Evolutionary conservation across 805 yeast genomes (phyloP), one percentile per base, ranked within the genome.

Genomic region (Zygoascus flipseniorum): DNA sequence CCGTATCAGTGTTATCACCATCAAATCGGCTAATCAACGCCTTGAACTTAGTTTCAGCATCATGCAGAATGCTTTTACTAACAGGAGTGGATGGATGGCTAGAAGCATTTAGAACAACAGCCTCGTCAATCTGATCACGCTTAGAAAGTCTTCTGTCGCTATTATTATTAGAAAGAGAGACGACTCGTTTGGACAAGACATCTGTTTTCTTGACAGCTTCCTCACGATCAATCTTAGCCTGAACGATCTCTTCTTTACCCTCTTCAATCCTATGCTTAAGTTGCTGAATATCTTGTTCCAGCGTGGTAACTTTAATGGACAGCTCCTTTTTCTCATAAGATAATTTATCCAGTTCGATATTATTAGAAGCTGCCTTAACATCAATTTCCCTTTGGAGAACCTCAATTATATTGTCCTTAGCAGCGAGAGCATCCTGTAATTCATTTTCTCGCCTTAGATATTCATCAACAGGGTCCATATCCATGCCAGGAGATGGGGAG

Each of bases 361-460:
- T 48, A 28, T 51, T 48, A 14, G 59, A 48, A 31, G 54, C 51
- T 13, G 39, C 39, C 14, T 42, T 50, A 43, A 51, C 52, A 47
- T 53, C 49, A 28, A 46, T 19, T 14, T 55, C 61, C 1, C 54
- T 50, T 20, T 62, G 45, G 5, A 55, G 52, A 9, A 51, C 44
- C 6, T 49, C 50, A 13, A 60, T 60, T 2, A 54, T 48, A 8
- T 53, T 14, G 31, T 67, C 71, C 28, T 61, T 60, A 43, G 65
- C 67, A 1, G 62, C 52, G 19, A 67, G 47, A 42, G 56, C 62
- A 49, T 66, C 71, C 52, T 66, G 68, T 16, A 65, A 42, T 45
- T 69, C 69, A 48, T 63, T 64, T 49, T 67, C 70, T 1, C 67
- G 61, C n/a, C 55, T 53, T 41, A 66, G 45, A 42, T 56, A 62